Conservation (phyloP, 129 eudicot species). For the Chrysanthemum lavandulifolium region DNA sequence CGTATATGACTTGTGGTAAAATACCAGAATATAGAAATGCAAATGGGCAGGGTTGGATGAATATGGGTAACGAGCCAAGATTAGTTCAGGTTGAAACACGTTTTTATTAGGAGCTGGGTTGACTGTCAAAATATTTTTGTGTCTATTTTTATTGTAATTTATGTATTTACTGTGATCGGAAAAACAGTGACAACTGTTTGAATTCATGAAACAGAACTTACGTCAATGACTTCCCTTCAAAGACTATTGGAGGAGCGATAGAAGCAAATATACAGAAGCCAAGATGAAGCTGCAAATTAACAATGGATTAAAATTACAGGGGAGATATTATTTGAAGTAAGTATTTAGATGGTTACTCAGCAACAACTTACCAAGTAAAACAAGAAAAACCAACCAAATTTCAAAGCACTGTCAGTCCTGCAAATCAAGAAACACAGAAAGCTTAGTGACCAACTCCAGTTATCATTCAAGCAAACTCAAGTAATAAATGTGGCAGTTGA, state of each 20-base stretch:
- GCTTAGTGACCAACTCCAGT: conserved; percentile 1
- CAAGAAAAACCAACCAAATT: conserved; percentile 91
- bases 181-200: too few species aligned
- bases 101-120: too few species aligned
- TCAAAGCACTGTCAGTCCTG: conserved; percentile 99
- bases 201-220: conserved; percentile 38
- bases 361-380: conserved; percentile 67
- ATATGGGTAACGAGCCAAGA: too few species aligned
- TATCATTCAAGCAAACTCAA: conserved; percentile 3
- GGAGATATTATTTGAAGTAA: conserved; percentile 20
- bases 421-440: conserved; percentile 18
- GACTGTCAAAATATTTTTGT: too few species aligned
- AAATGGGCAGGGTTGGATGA: too few species aligned
- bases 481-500: background rate
- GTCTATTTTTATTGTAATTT: too few species aligned
- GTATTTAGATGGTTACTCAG: background rate
- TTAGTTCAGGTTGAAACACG: too few species aligned
- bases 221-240: conserved; percentile 90
- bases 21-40: background rate
- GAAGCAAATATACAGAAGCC: conserved; percentile 93
- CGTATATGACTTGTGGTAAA: background rate
- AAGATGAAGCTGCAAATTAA: conserved; percentile 72
- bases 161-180: too few species aligned
- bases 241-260: conserved; percentile 94
- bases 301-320: background rate